phyloP scores from a whole-genome alignment of 352 stramenopile species.

The Pythium inflatum region DNA sequence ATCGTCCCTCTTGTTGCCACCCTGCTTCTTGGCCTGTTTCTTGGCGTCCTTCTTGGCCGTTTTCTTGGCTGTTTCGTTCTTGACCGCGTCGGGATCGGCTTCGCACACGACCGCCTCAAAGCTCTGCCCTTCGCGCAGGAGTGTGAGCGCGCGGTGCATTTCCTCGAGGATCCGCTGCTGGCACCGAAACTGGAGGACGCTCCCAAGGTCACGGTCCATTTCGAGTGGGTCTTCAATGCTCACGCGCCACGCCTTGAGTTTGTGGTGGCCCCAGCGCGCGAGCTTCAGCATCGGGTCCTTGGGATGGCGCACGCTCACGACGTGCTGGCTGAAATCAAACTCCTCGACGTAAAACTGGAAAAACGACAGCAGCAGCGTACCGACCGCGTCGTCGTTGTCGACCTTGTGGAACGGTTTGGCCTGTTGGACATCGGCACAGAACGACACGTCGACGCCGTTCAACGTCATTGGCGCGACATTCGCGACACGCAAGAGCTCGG shows the following conservation, averaged over 20 bases:
- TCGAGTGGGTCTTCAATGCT: slow-evolving; percentile 89
- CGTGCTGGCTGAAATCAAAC: slow-evolving; percentile 95
- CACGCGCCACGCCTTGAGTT: slow-evolving; percentile 77
- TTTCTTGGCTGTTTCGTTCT: slow-evolving; percentile 1
- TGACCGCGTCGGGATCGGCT: slow-evolving; percentile 1
- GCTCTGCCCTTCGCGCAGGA: slow-evolving; percentile 53
- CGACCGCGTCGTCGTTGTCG: slow-evolving; percentile 35
- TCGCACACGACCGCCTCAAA: slow-evolving; percentile 52
- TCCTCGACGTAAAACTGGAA: slow-evolving; percentile 97
- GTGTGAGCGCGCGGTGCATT: slow-evolving; percentile 56
- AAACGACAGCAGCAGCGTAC: slow-evolving; percentile 92
- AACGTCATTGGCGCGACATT: slow-evolving; percentile 40
- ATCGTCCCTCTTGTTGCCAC: background rate
- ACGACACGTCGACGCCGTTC: slow-evolving; percentile 75
- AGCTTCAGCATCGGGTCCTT: slow-evolving; percentile 50
- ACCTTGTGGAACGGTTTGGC: slow-evolving; percentile 46
- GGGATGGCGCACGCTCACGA: slow-evolving; percentile 90
- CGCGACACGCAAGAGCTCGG: slow-evolving; percentile 47
- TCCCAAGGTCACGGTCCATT: slow-evolving; percentile 74
- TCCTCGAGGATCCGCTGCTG: slow-evolving; percentile 71
- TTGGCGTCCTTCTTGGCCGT: background rate
- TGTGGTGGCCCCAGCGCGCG: slow-evolving; percentile 46
- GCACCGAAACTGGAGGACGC: slow-evolving; percentile 67
- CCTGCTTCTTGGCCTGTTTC: too few species aligned
- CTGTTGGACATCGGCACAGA: slow-evolving; percentile 53